Percentiles rank a stretch among this genome's conserved stretches.
Evolutionary conservation across 163 green algal species (phyloP).

Genomic region (Scenedesmus sp.): DNA sequence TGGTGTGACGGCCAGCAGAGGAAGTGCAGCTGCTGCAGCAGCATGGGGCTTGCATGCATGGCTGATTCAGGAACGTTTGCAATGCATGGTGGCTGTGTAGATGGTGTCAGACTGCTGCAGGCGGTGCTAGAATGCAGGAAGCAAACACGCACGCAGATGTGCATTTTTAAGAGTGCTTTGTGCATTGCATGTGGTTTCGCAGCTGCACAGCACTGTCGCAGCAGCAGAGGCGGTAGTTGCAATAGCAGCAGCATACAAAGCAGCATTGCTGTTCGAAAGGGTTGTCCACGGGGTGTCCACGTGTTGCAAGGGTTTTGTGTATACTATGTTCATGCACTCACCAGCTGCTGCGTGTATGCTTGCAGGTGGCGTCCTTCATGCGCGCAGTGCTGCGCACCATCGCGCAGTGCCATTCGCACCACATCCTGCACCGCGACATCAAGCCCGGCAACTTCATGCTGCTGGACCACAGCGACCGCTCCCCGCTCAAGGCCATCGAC

Average conservation of each 20-base stretch:
- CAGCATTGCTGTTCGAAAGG: background rate
- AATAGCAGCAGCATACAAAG: background rate
- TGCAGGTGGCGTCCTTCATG: constrained; percentile 85
- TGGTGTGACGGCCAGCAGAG: background rate
- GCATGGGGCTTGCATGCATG: background rate
- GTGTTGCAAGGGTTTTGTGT: too few species aligned
- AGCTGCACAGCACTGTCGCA: background rate
- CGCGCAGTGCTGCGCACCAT: constrained; percentile 85
- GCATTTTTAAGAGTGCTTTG: background rate
- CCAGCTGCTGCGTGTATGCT: background rate
- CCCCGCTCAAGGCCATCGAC: constrained; percentile 93
- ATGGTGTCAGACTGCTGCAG: background rate
- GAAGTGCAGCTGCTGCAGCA: background rate
- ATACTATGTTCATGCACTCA: background rate
- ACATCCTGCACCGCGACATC: constrained; percentile 93
- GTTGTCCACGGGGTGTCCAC: background rate
- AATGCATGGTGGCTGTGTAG: background rate
- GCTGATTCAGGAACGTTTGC: background rate
- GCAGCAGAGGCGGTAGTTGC: background rate
- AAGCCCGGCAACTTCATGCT: constrained; percentile 96
- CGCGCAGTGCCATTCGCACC: constrained; percentile 88
- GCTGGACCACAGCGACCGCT: constrained; percentile 70
- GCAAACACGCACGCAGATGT: too few species aligned
- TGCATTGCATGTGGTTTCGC: background rate
- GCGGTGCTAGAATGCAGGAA: background rate